phyloP scores from a whole-genome alignment of 1,284 basidiomycete species.

The Laetiporus sulphureus region DNA sequence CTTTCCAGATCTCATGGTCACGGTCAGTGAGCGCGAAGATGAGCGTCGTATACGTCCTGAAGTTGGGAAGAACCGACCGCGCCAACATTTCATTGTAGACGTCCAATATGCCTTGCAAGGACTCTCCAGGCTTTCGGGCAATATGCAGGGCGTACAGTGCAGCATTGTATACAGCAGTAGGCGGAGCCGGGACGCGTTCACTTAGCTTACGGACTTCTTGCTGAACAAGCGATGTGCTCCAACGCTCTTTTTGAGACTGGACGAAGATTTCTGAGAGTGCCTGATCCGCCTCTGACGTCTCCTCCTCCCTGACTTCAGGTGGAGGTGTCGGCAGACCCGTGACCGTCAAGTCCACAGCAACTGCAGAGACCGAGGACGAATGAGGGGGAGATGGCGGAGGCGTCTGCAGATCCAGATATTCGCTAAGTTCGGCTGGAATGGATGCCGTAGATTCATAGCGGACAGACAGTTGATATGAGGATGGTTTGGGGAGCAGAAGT shows the following conservation, averaged over 20 bases:
- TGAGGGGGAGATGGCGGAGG: slow-evolving; percentile 1
- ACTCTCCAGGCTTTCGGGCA: slow-evolving; percentile 45
- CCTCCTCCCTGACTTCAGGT: neutral
- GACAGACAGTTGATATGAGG: slow-evolving; percentile 15
- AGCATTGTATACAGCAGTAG: slow-evolving; percentile 52
- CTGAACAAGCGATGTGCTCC: too few species aligned
- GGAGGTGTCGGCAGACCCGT: neutral
- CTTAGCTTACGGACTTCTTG: too few species aligned
- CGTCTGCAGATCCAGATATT: slow-evolving; percentile 1
- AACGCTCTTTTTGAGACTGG: too few species aligned
- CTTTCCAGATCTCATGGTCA: slow-evolving; percentile 60
- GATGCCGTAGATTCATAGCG: slow-evolving; percentile 19
- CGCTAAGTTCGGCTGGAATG: neutral
- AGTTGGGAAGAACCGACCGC: slow-evolving; percentile 60
- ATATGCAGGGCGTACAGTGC: slow-evolving; percentile 52
- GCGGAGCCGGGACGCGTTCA: too few species aligned
- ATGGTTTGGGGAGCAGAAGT: neutral
- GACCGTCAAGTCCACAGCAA: too few species aligned
- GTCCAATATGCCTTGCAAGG: slow-evolving; percentile 55
- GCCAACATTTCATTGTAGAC: slow-evolving; percentile 75
- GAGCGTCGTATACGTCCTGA: slow-evolving; percentile 62
- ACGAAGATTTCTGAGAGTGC: neutral
- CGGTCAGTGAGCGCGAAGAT: slow-evolving; percentile 67
- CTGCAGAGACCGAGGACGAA: neutral
- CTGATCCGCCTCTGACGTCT: neutral